A percentile compares a stretch with the other conserved stretches of the same genome.
Conservation (phyloP, 139 green algal species). For the Picochlorum sp. region DNA sequence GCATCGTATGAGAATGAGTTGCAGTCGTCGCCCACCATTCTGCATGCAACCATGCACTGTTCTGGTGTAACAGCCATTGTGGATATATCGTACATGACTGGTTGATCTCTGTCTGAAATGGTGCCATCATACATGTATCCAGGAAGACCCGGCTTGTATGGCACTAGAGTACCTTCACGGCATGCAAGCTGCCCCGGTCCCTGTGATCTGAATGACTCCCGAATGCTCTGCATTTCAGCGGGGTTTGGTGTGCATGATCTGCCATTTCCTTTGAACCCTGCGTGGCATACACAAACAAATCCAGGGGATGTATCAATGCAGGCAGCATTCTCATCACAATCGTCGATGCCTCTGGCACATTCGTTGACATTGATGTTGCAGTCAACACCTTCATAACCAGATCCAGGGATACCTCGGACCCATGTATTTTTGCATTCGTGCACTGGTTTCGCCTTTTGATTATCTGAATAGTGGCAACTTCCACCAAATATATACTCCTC, state of each 20-base stretch:
- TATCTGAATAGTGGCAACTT: background rate
- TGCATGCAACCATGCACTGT: conserved; percentile 38
- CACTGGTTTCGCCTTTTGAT: background rate
- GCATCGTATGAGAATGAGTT: conserved; percentile 36
- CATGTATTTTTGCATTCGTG: conserved; percentile 4
- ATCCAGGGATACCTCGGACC: conserved; percentile 10
- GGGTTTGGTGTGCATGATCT: background rate
- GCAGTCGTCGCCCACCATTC: conserved; percentile 19
- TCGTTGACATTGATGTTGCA: conserved; percentile 52
- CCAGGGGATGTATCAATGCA: conserved; percentile 39
- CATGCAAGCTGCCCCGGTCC: conserved; percentile 32
- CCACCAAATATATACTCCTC: background rate
- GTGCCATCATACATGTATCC: conserved; percentile 42
- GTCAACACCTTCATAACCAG: conserved; percentile 27
- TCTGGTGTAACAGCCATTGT: conserved; percentile 2
- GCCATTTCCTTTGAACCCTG: conserved; percentile 32
- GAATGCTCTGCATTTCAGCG: conserved; percentile 2
- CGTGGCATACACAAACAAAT: conserved; percentile 39
- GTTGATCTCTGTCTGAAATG: background rate
- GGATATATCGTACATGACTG: conserved; percentile 7
- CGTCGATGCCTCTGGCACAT: conserved; percentile 29
- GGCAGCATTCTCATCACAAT: conserved; percentile 29
- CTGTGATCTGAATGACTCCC: conserved; percentile 16
- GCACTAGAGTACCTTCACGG: conserved; percentile 32
- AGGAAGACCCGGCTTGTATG: conserved; percentile 27